Evolutionary conservation across 2,329 filamentous ascomycete genomes (phyloP), one percentile per base, ranked within the genome.

Genomic region (Alternaria rosae): DNA sequence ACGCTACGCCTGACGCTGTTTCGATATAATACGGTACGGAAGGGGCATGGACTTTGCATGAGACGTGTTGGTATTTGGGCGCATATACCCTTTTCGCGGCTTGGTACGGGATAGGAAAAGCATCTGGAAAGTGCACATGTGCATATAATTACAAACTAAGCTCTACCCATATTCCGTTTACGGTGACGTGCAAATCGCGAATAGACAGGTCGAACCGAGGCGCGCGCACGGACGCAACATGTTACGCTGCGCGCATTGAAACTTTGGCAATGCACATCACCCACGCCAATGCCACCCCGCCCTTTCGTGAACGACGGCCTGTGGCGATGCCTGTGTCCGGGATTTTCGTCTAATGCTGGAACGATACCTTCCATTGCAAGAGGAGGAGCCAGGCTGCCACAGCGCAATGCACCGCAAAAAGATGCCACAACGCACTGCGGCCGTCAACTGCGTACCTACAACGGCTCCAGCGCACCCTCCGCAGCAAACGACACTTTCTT

Each of bases 311-410:
- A 76, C 64, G 76, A 78, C 61, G 71, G 71, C 38, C 69, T 78
- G 20, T 78, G 76, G 76, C 67, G 69, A 35, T 78, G 73, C 65
- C 74, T 79, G 4, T 78, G 76, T 48, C 76, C 76, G 1, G 63
- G 69, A 17, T 73, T 70, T 35, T 59, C 67, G n/a, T n/a, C 42
- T 12, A 68, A 57, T 47, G 56, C 45, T 43, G 59, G 42, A 11
- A 50, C 52, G 3, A 21, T 35, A 10, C 26, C 28, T 3, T 32
- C 42, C 1, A 6, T 47, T 11, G 26, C 43, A n/a, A 48, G 62
- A 41, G 21, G 41, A 32, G 35, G 47, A 5, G 38, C 57, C 38
- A 53, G 61, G 6, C 15, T 25, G 17, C 11, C n/a, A 17, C 50
- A 54, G 41, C 61, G 43, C 54, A 47, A 53, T 43, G n/a, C 47